Evolutionary conservation across 139 green algal species (phyloP).

Genomic region (Desmodesmus armatus): DNA sequence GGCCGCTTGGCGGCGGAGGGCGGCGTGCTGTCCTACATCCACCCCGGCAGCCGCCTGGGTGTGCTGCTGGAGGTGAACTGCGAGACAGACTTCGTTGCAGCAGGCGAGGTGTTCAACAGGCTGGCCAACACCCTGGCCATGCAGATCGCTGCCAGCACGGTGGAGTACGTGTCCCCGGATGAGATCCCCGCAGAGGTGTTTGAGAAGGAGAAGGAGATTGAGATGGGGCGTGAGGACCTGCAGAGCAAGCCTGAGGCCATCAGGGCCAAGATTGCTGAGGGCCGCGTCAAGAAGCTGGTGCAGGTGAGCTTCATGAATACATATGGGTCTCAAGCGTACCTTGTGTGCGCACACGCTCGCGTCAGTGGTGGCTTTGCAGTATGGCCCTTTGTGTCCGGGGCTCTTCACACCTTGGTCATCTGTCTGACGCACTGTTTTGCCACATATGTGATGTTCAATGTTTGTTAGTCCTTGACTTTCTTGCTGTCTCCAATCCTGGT

Average conservation of each 20-base stretch:
- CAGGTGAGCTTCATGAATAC: conserved; percentile 86
- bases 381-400: too few relatives aligned
- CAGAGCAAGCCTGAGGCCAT: conserved; percentile 95
- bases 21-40: conserved; percentile 92
- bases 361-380: neutral
- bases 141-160: conserved; percentile 74
- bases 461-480: neutral
- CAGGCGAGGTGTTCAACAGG: conserved; percentile 89
- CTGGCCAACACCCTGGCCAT: conserved; percentile 78
- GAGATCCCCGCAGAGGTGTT: conserved; percentile 87
- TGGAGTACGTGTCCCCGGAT: conserved; percentile 74
- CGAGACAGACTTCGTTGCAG: conserved; percentile 99
- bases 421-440: too few relatives aligned
- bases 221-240: conserved; percentile 98
- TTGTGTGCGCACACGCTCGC: too few relatives aligned
- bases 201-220: conserved; percentile 89
- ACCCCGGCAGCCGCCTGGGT: conserved; percentile 89
- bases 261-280: conserved; percentile 96
- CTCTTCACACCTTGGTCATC: too few relatives aligned
- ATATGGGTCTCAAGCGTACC: too few relatives aligned
- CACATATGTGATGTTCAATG: too few relatives aligned
- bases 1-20: conserved; percentile 86
- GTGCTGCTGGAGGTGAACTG: conserved; percentile 95
- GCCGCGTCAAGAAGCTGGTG: conserved; percentile 91
- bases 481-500: too few relatives aligned